A percentile compares a stretch with the other conserved stretches of the same genome.
These are phyloP conservation scores for Pseudogymnoascus sp. DNA, from an alignment of 2,329 filamentous ascomycete species.

Conservation along the genomic window DNA sequence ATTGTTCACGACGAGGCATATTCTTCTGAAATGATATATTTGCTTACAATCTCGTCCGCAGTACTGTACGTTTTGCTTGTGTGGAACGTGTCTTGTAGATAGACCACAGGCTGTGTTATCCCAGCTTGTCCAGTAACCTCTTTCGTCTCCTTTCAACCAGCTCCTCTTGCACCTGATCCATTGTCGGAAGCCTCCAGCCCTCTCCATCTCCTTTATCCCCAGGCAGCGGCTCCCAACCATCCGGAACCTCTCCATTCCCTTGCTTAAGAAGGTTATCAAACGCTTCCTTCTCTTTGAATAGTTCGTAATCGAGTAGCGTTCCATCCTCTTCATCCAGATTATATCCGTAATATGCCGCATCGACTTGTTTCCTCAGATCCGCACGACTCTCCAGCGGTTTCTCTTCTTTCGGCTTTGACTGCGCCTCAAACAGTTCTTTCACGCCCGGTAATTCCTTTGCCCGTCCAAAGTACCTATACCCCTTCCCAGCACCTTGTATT, in stretches of 20 bases:
- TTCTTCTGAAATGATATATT: neutral
- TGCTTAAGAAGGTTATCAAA: conserved; percentile 57
- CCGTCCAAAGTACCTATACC: conserved; percentile 89
- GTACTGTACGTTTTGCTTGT: neutral
- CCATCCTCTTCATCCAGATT: conserved; percentile 88
- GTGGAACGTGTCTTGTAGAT: neutral
- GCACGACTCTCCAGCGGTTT: conserved; percentile 59
- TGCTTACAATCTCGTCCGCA: neutral
- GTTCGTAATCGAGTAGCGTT: conserved; percentile 71
- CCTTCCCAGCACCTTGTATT: conserved; percentile 66
- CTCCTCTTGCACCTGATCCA: conserved; percentile 92
- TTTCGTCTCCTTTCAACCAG: conserved; percentile 77
- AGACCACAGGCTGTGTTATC: conserved; percentile 13
- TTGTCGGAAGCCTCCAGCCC: conserved; percentile 73
- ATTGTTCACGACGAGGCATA: neutral
- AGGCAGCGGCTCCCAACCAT: conserved; percentile 77
- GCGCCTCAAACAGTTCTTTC: conserved; percentile 89
- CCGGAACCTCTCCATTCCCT: conserved; percentile 50
- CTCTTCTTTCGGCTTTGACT: conserved; percentile 49
- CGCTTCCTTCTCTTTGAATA: conserved; percentile 73
- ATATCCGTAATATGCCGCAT: conserved; percentile 94
- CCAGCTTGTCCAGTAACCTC: conserved; percentile 69
- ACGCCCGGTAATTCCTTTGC: conserved; percentile 87
- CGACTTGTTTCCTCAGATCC: conserved; percentile 67
- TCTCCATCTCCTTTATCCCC: conserved; percentile 79